Conservation (phyloP, 352 stramenopile species). For the Globisporangium alternatum region DNA sequence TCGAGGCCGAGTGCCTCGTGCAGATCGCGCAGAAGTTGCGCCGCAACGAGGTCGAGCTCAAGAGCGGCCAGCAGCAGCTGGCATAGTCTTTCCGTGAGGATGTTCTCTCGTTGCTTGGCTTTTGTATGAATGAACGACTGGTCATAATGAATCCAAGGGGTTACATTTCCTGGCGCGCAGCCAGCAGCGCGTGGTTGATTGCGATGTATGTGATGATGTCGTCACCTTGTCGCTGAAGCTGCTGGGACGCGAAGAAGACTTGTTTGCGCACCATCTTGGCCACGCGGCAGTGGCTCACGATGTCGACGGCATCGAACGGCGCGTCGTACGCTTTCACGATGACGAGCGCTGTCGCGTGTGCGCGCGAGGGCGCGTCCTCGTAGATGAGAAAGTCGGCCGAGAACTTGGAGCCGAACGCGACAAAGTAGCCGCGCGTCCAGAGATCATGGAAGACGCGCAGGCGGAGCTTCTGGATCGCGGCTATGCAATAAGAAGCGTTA, state of each 20-base stretch:
- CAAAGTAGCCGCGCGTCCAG: constrained; percentile 60
- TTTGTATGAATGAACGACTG: background rate
- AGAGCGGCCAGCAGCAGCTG: constrained; percentile 17
- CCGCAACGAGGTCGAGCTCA: constrained; percentile 69
- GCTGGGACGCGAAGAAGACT: constrained; percentile 43
- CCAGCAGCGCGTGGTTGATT: constrained; percentile 57
- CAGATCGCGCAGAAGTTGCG: constrained; percentile 71
- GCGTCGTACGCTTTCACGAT: constrained; percentile 47
- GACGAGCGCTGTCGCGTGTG: constrained; percentile 52
- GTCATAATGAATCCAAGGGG: background rate
- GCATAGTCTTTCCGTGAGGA: background rate
- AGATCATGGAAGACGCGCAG: constrained; percentile 62
- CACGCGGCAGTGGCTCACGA: constrained; percentile 63
- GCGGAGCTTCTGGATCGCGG: constrained; percentile 19
- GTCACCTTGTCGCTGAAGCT: background rate
- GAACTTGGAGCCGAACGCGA: constrained; percentile 81
- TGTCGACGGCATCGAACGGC: constrained; percentile 41
- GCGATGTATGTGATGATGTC: constrained; percentile 48
- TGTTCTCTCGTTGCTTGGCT: background rate
- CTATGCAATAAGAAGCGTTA: constrained; percentile 9
- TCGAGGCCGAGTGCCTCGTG: constrained; percentile 49
- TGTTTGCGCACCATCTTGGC: constrained; percentile 78
- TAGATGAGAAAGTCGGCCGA: constrained; percentile 81
- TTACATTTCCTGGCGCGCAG: constrained; percentile 31
- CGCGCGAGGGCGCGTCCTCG: constrained; percentile 33